phyloP scores from a whole-genome alignment of 2,329 filamentous ascomycete species.

The Paraphoma sp. region DNA sequence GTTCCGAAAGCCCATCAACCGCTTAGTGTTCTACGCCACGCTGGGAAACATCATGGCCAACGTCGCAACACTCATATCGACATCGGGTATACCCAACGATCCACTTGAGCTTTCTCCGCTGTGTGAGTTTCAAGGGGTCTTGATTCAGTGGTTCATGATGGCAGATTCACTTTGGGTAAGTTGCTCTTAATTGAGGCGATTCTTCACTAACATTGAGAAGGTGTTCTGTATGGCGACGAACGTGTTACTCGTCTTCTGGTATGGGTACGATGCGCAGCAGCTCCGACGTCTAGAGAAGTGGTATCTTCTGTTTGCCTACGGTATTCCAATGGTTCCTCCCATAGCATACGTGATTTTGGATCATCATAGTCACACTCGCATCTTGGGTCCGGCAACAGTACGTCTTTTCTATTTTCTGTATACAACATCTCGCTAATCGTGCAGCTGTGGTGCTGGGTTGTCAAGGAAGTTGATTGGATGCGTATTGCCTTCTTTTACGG shows the following conservation, averaged over 20 bases:
- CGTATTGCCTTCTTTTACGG: slow-evolving; percentile 78
- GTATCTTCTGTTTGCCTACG: slow-evolving; percentile 75
- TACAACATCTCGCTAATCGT: slow-evolving; percentile 2
- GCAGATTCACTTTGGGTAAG: slow-evolving; percentile 55
- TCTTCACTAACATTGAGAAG: slow-evolving; percentile 64
- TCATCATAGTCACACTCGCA: slow-evolving; percentile 58
- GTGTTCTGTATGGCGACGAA: slow-evolving; percentile 82
- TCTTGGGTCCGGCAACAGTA: slow-evolving; percentile 76
- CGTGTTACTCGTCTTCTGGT: slow-evolving; percentile 82
- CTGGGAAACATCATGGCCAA: slow-evolving; percentile 83
- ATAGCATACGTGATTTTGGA: slow-evolving; percentile 71
- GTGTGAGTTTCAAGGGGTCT: slow-evolving; percentile 77
- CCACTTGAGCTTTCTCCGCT: slow-evolving; percentile 57
- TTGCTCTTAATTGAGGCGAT: slow-evolving; percentile 81
- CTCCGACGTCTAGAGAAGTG: slow-evolving; percentile 73
- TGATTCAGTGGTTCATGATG: slow-evolving; percentile 75
- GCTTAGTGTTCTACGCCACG: slow-evolving; percentile 82
- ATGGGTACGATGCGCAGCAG: slow-evolving; percentile 69
- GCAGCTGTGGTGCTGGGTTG: slow-evolving; percentile 82
- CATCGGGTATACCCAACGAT: slow-evolving; percentile 58
- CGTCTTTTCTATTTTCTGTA: slow-evolving; percentile 18
- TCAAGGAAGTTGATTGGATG: slow-evolving; percentile 70
- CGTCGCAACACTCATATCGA: slow-evolving; percentile 76
- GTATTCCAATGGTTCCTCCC: slow-evolving; percentile 73
- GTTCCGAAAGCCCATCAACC: slow-evolving; percentile 87